phyloP scores from a whole-genome alignment of 768 basidiomycete species.

The Suillus lakei region DNA sequence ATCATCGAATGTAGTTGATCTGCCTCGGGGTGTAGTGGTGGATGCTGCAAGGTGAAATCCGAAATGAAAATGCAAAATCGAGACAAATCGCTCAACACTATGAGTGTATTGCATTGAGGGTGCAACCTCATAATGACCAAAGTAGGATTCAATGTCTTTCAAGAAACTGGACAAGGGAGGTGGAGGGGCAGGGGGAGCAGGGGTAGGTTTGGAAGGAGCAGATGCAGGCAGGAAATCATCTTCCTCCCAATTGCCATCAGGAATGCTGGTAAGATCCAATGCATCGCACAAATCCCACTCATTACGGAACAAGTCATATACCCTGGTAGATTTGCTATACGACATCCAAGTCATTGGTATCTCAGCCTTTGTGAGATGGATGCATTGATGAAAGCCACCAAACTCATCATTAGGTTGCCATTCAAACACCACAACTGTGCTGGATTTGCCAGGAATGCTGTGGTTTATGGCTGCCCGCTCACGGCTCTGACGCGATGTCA shows the following conservation, averaged over 20 bases:
- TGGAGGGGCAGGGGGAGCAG: neutral
- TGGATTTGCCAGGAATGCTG: neutral
- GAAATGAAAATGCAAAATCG: neutral
- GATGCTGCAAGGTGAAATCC: neutral
- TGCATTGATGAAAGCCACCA: neutral
- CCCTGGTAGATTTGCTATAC: neutral
- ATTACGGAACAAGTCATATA: neutral
- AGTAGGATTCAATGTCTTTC: neutral
- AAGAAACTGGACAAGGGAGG: conserved; percentile 2
- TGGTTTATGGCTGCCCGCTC: neutral
- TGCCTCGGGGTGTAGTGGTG: neutral
- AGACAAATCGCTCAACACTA: neutral
- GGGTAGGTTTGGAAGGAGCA: neutral
- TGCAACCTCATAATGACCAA: neutral
- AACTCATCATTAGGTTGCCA: conserved; percentile 3
- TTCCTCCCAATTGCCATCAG: neutral
- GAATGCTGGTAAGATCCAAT: neutral
- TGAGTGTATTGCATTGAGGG: neutral
- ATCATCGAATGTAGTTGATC: neutral
- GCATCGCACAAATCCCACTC: conserved; percentile 3
- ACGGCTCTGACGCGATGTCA: neutral
- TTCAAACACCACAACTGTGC: neutral
- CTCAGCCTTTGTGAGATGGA: conserved; percentile 1
- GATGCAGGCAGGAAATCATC: neutral
- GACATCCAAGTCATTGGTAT: neutral